Percentiles rank a stretch among this genome's conserved stretches.
These are phyloP conservation scores for Coriolopsis trogii DNA, from an alignment of 1,284 basidiomycete genomes.

Conservation along the genomic window DNA sequence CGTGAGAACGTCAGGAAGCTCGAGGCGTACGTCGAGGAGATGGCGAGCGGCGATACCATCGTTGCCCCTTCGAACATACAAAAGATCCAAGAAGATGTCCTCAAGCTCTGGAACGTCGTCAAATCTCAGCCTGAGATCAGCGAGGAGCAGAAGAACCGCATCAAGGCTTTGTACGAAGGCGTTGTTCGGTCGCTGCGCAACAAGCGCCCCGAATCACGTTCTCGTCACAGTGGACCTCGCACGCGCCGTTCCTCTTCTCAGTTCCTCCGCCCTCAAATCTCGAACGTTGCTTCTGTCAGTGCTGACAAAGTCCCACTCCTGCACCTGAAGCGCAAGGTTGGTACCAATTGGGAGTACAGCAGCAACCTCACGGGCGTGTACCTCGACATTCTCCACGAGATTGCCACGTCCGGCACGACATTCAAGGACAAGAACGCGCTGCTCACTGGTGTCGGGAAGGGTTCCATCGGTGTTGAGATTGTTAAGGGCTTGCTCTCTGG, in stretches of 20 bases:
- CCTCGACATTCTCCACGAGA: constrained; percentile 95
- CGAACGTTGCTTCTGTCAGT: constrained; percentile 77
- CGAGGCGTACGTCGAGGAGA: constrained; percentile 98
- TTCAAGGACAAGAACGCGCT: constrained; percentile 99
- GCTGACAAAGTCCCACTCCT: constrained; percentile 93
- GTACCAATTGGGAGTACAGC: constrained; percentile 93
- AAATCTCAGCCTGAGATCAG: constrained; percentile 97
- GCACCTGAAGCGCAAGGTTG: constrained; percentile 98
- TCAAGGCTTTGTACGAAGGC: constrained; percentile 96
- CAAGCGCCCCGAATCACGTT: constrained; percentile 61
- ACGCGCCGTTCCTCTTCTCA: constrained; percentile 89
- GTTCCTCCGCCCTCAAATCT: constrained; percentile 89
- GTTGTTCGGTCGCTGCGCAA: constrained; percentile 85
- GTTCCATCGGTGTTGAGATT: constrained; percentile 97
- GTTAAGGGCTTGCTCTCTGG: constrained; percentile 96
- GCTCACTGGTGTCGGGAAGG: constrained; percentile 96
- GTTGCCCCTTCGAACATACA: constrained; percentile 87
- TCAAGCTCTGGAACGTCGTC: constrained; percentile 97
- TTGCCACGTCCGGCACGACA: constrained; percentile 96
- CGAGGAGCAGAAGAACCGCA: constrained; percentile 95
- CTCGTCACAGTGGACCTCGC: constrained; percentile 58
- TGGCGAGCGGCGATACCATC: constrained; percentile 93
- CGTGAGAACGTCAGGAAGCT: constrained; percentile 96
- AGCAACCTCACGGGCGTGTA: constrained; percentile 96
- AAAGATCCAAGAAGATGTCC: constrained; percentile 95